Evolutionary conservation across 345 rosid species (phyloP).

Genomic region (Microcos paniculata): DNA sequence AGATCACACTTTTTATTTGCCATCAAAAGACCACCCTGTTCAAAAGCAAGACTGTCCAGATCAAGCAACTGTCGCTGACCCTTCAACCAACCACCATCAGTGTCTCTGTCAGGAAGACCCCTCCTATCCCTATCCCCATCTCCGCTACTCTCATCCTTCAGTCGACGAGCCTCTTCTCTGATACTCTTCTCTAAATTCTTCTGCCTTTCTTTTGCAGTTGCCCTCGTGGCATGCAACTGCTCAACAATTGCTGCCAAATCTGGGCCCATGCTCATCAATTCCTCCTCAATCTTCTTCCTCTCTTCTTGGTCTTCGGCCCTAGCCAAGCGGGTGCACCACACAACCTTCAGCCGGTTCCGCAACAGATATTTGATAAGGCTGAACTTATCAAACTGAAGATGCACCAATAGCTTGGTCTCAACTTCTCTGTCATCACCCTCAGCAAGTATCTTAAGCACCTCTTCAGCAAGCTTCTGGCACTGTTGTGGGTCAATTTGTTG

Average conservation of each 20-base stretch:
- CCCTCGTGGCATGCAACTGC: conserved; percentile 93
- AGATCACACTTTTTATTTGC: conserved; percentile 88
- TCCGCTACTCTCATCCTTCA: conserved; percentile 75
- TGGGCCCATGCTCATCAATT: conserved; percentile 69
- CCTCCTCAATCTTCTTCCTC: conserved; percentile 77
- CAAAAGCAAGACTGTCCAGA: conserved; percentile 73
- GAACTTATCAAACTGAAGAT: conserved; percentile 66
- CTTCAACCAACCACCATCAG: conserved; percentile 74
- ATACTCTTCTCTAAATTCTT: conserved; percentile 89
- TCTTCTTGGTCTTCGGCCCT: conserved; percentile 89
- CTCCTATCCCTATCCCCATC: conserved; percentile 63
- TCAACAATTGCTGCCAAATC: conserved; percentile 75
- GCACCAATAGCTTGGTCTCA: conserved; percentile 62
- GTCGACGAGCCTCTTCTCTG: conserved; percentile 88
- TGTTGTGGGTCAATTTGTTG: conserved; percentile 86
- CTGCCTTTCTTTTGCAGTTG: conserved; percentile 95
- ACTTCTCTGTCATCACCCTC: conserved; percentile 87
- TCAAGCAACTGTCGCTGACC: conserved; percentile 87
- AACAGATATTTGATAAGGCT: conserved; percentile 70
- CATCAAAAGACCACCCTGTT: conserved; percentile 88
- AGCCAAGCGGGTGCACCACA: conserved; percentile 96
- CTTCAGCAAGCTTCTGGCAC: conserved; percentile 91
- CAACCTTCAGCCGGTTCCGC: conserved; percentile 72
- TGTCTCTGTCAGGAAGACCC: conserved; percentile 64
- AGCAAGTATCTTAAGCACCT: conserved; percentile 80